Base-by-base conservation (phyloP, 1,284 basidiomycete genomes). In the Apiotrichum mycotoxinovorans region DNA sequence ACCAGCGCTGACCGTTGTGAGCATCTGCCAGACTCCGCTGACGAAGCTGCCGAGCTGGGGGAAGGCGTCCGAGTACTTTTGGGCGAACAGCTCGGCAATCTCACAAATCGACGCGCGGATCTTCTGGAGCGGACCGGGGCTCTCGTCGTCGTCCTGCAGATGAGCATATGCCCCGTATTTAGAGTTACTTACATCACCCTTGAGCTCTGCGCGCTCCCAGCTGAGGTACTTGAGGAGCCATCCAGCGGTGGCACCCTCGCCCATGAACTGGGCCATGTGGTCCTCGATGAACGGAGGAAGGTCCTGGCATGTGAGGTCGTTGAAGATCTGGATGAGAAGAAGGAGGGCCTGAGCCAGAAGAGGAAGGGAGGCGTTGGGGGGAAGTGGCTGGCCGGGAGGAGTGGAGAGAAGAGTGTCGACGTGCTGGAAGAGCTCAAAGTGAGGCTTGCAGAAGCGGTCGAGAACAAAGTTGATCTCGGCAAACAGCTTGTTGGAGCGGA, bases 201-300 rank as follows among this genome's bases (percentile, higher is more conserved):
- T 80, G 34, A 93, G 79, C 63, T 87, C 83, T 0, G 79, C 78
- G 0, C 86, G 84, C 65, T 90, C 84, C 89, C 90, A 95, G 8
- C 81, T 79, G 63, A 96, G 78, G 66, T 95, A 88, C 55, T 82
- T 83, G 58, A 89, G 83, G 69, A 95, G 87, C 78, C 85, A 85
- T 2, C 91, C 90, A 23, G 71, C 66, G 23, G 68, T 64, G n/a
- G 65, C 67, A 2, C 57, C 64, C 20, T 84, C 80, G 1, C 81
- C 85, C 74, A 94, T 94, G 73, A 93, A 94, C 59, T 87, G 83
- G 11, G 82, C 79, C 61, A 96, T 85, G 43, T 87, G 81, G 71
- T 98, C 95, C 72, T 99, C 95, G 67, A 99, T 87, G 63, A 87
- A 87, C 11, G 93, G 93, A 7, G 95, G 94, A 23, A 98, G 80